Base-by-base conservation (phyloP, 2,329 filamentous ascomycete genomes). In the Purpureocillium lavendulum region DNA sequence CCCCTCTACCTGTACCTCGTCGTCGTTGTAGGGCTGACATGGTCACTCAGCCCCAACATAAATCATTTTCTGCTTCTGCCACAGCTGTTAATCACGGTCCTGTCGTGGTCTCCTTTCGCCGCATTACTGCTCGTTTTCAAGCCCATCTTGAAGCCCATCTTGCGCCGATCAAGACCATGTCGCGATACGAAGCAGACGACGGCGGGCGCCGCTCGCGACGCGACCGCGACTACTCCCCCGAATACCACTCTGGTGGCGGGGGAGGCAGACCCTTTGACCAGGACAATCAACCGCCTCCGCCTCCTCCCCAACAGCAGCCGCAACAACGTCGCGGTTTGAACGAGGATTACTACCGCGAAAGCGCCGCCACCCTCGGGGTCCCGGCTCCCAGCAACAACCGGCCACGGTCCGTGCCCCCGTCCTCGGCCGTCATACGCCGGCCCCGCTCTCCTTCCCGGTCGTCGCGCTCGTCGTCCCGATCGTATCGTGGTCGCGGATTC, bases 381-480 rank as follows among this genome's bases (percentile, higher is more conserved):
- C 51, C 55, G 15, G 49, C 56, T 3, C 47, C 50, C 11, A 34
- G 43, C 30, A 41, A 50, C n/a, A 30, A 40, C 32, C 59, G 60
- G 33, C 49, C 59, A 10, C 60, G 58, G 41, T 62, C 59, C 29
- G 49, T 58, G 8, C 58, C 59, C 3, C 43, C 49, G 11, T 49
- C 47, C 31, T 49, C 54, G 4, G 38, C 46, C 36, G 52, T 54
- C 42, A 39, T 29, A 14, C 31, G 38, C 39, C 34, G 17, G 11
- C 32, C 32, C 29, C 41, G 24, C 15, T 41, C 48, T 30, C 42
- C 40, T 8, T 50, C 51, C 11, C 39, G 44, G 15, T 45, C 45
- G 36, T 49, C 50, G 36, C 49, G 52, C 50, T 46, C 51, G 38
- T 45, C 49, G 40, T 42, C 52, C 47, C 49, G 50, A 43, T 52